Percentiles rank a stretch among this genome's conserved stretches.
Conservation (phyloP, 805 yeast genomes). For the Saccharomyces mikatae region DNA sequence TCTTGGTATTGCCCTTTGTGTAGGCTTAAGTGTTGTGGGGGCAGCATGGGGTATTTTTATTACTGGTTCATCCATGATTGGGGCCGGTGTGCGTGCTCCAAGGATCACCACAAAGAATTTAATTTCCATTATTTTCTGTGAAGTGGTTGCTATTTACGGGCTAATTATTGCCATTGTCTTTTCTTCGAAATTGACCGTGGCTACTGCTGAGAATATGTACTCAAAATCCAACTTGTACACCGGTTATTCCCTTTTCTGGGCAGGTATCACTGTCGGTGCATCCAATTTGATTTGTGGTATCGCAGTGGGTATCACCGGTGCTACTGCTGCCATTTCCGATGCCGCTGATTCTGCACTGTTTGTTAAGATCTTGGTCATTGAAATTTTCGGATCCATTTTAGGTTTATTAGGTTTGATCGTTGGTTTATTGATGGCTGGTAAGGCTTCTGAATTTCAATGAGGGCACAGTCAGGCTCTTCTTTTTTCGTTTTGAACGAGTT, state of each 20-base stretch:
- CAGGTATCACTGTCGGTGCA: constrained; percentile 90
- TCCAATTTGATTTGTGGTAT: constrained; percentile 93
- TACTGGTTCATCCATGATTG: constrained; percentile 88
- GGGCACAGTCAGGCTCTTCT: not conserved
- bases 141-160: constrained; percentile 97
- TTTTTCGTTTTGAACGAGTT: not conserved
- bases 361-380: constrained; percentile 92
- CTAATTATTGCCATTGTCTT: constrained; percentile 96
- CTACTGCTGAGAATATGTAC: constrained; percentile 49
- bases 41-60: constrained; percentile 99
- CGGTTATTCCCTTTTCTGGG: constrained; percentile 95
- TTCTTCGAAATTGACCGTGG: constrained; percentile 76
- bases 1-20: constrained; percentile 81
- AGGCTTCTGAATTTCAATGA: constrained; percentile 78
- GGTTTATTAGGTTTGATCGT: constrained; percentile 95
- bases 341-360: constrained; percentile 94
- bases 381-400: constrained; percentile 92
- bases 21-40: constrained; percentile 90
- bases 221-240: constrained; percentile 87
- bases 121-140: constrained; percentile 95
- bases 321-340: constrained; percentile 97
- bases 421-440: constrained; percentile 93
- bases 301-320: constrained; percentile 94
- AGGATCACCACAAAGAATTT: constrained; percentile 94
- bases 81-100: constrained; percentile 98